Evolutionary conservation across 495 filamentous ascomycete species (phyloP).

Genomic region (Penicillium riverlandense): DNA sequence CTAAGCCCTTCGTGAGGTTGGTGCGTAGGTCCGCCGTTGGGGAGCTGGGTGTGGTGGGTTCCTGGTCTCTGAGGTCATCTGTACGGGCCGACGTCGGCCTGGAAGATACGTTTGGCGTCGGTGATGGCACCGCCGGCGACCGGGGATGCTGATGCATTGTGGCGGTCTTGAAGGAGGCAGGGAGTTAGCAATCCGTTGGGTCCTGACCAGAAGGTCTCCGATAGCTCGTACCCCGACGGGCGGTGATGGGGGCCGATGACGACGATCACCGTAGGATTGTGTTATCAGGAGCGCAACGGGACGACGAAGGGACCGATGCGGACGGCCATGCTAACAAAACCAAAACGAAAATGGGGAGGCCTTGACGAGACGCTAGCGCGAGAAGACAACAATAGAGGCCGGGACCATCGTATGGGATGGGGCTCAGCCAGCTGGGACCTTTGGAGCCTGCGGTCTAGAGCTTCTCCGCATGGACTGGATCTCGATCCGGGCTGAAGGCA

Average conservation of each 20-base stretch:
- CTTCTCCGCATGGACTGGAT: constrained; percentile 39
- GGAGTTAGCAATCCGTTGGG: neutral
- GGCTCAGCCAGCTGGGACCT: constrained; percentile 18
- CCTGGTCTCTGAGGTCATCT: constrained; percentile 63
- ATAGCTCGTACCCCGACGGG: constrained; percentile 9
- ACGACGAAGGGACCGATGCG: constrained; percentile 18
- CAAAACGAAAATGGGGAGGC: constrained; percentile 2
- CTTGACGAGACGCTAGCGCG: constrained; percentile 11
- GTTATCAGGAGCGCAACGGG: constrained; percentile 29
- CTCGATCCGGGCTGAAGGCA: too few relatives aligned
- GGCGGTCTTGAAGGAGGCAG: neutral
- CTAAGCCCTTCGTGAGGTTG: constrained; percentile 27
- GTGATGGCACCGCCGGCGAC: constrained; percentile 46
- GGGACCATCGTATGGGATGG: constrained; percentile 20
- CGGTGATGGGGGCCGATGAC: constrained; percentile 3
- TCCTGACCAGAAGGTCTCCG: neutral
- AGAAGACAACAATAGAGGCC: constrained; percentile 8
- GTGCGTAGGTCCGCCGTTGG: constrained; percentile 30
- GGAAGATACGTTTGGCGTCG: constrained; percentile 59
- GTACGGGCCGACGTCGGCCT: constrained; percentile 56
- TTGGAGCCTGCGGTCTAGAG: constrained; percentile 24
- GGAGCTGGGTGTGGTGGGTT: constrained; percentile 21
- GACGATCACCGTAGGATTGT: constrained; percentile 20
- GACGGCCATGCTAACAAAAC: constrained; percentile 36
- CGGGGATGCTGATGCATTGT: constrained; percentile 82